phyloP scores from a whole-genome alignment of 257 asterid species.

The Solanum peruvianum region DNA sequence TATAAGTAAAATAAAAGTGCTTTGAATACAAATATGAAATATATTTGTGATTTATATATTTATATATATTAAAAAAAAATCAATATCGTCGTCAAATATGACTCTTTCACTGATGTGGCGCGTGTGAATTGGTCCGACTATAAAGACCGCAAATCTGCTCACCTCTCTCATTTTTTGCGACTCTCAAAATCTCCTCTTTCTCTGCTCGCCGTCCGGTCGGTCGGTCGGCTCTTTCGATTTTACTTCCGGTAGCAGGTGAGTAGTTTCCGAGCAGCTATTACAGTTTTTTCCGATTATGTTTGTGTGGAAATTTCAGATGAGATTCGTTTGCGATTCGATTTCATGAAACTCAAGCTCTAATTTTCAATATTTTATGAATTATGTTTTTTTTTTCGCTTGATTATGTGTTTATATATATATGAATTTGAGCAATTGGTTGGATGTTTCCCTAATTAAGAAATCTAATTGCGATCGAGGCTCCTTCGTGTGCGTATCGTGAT shows the following conservation, averaged over 20 bases:
- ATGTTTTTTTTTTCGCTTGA: background rate
- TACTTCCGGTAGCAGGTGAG: background rate
- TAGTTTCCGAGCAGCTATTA: background rate
- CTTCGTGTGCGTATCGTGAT: background rate
- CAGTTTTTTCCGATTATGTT: background rate
- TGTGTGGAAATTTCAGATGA: background rate
- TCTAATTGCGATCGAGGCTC: background rate
- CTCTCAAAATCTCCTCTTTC: background rate
- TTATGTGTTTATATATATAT: background rate
- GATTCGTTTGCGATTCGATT: background rate
- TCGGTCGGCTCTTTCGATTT: background rate
- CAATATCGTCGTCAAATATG: background rate
- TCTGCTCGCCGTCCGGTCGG: background rate
- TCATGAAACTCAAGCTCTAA: background rate
- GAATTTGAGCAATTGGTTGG: background rate
- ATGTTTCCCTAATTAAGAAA: background rate
- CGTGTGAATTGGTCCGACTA: background rate
- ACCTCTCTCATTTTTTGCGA: background rate
- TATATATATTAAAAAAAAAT: background rate
- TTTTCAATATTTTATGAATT: background rate
- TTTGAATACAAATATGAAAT: background rate
- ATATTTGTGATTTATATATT: background rate
- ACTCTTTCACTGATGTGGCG: background rate
- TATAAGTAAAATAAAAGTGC: too few relatives aligned
- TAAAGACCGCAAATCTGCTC: background rate